Evolutionary conservation across 345 rosid genomes (phyloP).

Genomic region (Eutrema japonicum): DNA sequence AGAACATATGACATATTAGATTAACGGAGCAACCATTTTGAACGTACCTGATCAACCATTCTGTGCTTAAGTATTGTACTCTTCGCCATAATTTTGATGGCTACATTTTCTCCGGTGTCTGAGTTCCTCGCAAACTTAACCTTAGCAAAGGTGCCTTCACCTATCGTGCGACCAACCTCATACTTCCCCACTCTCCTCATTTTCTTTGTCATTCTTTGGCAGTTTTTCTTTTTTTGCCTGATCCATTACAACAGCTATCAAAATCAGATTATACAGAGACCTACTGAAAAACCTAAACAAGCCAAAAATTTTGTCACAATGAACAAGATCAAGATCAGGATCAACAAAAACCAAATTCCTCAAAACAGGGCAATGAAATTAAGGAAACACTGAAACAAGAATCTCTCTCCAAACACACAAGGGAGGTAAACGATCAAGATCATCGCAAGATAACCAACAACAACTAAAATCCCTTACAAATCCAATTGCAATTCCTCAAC

Average conservation of each 20-base stretch:
- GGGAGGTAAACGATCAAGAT: not conserved
- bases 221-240: constrained; percentile 39
- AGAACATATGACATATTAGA: not conserved
- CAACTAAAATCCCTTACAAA: not conserved
- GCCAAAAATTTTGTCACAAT: not conserved
- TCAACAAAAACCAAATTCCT: not conserved
- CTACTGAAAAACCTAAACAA: constrained; percentile 8
- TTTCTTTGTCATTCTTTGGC: constrained; percentile 46
- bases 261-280: constrained; percentile 5
- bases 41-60: constrained; percentile 89
- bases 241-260: constrained; percentile 4
- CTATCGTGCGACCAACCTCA: constrained; percentile 83
- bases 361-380: not conserved
- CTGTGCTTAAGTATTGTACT: constrained; percentile 74
- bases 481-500: not conserved
- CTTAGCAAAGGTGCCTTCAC: constrained; percentile 96
- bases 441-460: not conserved
- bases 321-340: not conserved
- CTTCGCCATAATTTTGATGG: constrained; percentile 85
- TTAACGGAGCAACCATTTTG: not conserved
- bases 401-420: not conserved
- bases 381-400: not conserved
- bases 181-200: constrained; percentile 74
- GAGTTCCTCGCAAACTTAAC: constrained; percentile 81
- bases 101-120: constrained; percentile 77